Evolutionary conservation across 2,329 filamentous ascomycete species (phyloP), one percentile per base, ranked within the genome.

Genomic region (Fusarium luffae): DNA sequence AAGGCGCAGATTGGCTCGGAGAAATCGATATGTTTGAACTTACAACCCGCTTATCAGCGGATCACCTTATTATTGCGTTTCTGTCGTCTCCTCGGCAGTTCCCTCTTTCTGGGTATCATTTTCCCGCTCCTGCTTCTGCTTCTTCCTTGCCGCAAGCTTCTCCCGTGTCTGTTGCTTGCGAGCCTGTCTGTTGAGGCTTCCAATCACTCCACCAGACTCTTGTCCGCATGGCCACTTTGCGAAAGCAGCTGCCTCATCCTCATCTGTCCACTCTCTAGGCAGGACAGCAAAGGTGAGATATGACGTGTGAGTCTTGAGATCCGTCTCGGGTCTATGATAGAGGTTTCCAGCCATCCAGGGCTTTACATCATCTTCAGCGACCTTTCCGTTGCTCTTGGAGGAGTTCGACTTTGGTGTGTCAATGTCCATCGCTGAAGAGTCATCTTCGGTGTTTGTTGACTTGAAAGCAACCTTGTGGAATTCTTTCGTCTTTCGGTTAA

Each of bases 251-350:
- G 86, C 86, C 80, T 99, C 96, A 70, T 97, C 93, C 64, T 92
- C 92, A 37, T 89, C 90, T 1, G 85, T 90, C 96, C 96, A 99
- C 67, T 92, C 90, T 44, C 89, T 86, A n/a, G 96, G 95, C 64
- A 99, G 81, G 5, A 96, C 84, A 0, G 96, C 96, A 82, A 99
- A 99, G 7, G 97, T 92, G 7, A 99, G 86, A 78, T 99, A 99
- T n/a, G 92, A 96, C 0, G 96, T 99, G 80, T 99, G 96, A 10
- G 93, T 96, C 85, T 97, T 98, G 64, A 98, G 83, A 76, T 99
- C 96, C 1, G 90, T 83, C 81, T 99, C 96, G 0, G 92, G 90
- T 25, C 93, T 88, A 74, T 97, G 93, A 30, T 93, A 86, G 42
- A 98, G 76, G 28, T 89, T 88, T 2, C 96, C 96, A 66, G 94